Conservation (phyloP, 75 land plant species). For the Azolla pinnata region DNA sequence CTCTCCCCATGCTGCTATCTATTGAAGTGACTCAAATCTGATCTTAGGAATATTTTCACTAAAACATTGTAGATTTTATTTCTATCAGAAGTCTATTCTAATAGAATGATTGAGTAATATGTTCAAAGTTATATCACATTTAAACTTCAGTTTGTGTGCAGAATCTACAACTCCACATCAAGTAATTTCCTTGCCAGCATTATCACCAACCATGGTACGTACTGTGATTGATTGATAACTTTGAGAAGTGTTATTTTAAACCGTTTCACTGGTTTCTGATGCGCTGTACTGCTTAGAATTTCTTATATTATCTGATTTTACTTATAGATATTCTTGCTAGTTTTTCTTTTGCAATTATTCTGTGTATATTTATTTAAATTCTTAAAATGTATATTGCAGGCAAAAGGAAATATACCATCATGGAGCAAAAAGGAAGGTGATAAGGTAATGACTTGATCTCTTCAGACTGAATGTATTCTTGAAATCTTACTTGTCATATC, state of each 20-base stretch:
- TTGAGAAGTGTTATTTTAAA: background rate
- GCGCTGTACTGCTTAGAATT: background rate
- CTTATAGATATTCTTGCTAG: background rate
- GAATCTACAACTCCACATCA: conserved; percentile 23
- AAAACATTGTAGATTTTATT: too few relatives aligned
- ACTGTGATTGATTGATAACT: background rate
- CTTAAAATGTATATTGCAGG: conserved; percentile 36
- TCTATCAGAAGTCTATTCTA: too few relatives aligned
- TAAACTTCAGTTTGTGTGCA: background rate
- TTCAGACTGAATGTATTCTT: conserved; percentile 8
- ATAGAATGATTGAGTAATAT: too few relatives aligned
- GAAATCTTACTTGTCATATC: background rate
- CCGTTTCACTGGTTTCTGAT: background rate
- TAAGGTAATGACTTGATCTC: conserved; percentile 30
- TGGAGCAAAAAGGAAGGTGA: conserved; percentile 99
- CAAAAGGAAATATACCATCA: conserved; percentile 82
- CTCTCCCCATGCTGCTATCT: too few relatives aligned
- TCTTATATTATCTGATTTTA: background rate
- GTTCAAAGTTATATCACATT: conserved; percentile 1
- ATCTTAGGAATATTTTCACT: too few relatives aligned
- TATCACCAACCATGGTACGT: conserved; percentile 97
- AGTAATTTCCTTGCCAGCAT: conserved; percentile 78
- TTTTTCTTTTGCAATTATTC: background rate
- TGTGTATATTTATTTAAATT: conserved; percentile 1
- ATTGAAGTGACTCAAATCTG: too few relatives aligned